Evolutionary conservation across 2,329 filamentous ascomycete genomes (phyloP), one percentile per base, ranked within the genome.

Genomic region (Aciculosporium take): DNA sequence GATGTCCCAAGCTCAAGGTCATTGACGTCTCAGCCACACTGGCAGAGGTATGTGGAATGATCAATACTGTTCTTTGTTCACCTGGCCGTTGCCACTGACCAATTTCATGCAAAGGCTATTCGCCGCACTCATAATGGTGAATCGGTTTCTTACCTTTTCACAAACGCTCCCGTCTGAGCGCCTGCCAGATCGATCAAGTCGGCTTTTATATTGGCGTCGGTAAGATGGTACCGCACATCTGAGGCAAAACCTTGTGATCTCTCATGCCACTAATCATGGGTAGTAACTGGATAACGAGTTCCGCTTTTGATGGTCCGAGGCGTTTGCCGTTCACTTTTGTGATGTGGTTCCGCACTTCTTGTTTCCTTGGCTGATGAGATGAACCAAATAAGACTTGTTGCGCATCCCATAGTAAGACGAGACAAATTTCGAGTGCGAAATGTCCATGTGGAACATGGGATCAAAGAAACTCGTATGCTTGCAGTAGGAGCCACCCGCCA

Each of bases 21-120:
- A 94, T 95, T 58, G 88, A 95, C 62, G 85, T 95, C 52, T 86
- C 82, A 53, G 82, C 84, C 32, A 94, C 87, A 28, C 66, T 84
- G 44, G 79, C 77, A n/a, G 79, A 72, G 61, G 65, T 51, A 79
- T 28, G 13, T 28, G 9, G 10, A 28, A 28, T 6, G 6, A 10
- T 28, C 27, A 7, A 10, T 28, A n/a, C n/a, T n/a, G n/a, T 7
- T 12, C 27, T 10, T 12, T 12, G 27, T 28, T 10, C 27, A 28
- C 27, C 27, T 12, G 34, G 10, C 15, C 17, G 13, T 4, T 9
- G 5, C n/a, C 13, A 34, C 42, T 53, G 21, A 51, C 10, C 41
- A 4, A 25, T 23, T 7, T n/a, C n/a, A 9, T 32, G 5, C 31
- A n/a, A 25, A 80, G 62, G 78, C 78, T 10, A 81, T 80, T 50